Evolutionary conservation across 768 basidiomycete genomes (phyloP).

Genomic region (Tricholoma flavovirens): DNA sequence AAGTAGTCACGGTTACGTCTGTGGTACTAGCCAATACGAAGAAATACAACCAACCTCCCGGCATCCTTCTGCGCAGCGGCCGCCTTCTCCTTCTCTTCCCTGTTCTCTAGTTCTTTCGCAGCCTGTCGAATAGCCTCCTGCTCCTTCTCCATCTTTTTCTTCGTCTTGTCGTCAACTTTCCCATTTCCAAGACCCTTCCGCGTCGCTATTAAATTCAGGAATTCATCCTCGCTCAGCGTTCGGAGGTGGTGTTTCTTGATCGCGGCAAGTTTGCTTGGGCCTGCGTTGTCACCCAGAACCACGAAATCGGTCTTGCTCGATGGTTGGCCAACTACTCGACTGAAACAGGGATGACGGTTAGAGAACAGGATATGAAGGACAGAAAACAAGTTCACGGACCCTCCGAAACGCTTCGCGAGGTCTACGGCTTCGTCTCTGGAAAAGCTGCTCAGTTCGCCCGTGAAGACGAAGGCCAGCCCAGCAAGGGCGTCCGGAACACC

Average conservation of each 20-base stretch:
- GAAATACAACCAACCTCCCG: conserved; percentile 2
- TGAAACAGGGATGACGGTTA: conserved; percentile 23
- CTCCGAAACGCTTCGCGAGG: conserved; percentile 89
- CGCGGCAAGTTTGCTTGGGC: conserved; percentile 79
- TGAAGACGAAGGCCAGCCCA: conserved; percentile 91
- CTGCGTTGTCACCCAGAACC: conserved; percentile 82
- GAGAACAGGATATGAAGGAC: background rate
- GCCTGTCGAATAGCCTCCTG: conserved; percentile 64
- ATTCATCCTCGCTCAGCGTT: conserved; percentile 83
- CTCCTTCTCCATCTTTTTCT: conserved; percentile 79
- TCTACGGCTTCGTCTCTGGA: conserved; percentile 84
- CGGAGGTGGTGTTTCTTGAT: conserved; percentile 76
- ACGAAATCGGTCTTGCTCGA: conserved; percentile 90
- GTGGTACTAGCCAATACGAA: background rate
- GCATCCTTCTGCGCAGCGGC: conserved; percentile 22
- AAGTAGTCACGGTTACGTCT: background rate
- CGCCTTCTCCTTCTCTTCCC: conserved; percentile 49
- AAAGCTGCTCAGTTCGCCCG: conserved; percentile 84
- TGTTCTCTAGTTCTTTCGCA: conserved; percentile 73
- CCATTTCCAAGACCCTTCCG: conserved; percentile 48
- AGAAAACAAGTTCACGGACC: conserved; percentile 45
- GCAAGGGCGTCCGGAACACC: conserved; percentile 69
- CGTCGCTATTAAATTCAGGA: conserved; percentile 75
- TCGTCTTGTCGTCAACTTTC: conserved; percentile 70
- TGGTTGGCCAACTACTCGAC: conserved; percentile 81